Base-by-base conservation (phyloP, 2,329 filamentous ascomycete genomes). In the Phialemoniopsis sp. region DNA sequence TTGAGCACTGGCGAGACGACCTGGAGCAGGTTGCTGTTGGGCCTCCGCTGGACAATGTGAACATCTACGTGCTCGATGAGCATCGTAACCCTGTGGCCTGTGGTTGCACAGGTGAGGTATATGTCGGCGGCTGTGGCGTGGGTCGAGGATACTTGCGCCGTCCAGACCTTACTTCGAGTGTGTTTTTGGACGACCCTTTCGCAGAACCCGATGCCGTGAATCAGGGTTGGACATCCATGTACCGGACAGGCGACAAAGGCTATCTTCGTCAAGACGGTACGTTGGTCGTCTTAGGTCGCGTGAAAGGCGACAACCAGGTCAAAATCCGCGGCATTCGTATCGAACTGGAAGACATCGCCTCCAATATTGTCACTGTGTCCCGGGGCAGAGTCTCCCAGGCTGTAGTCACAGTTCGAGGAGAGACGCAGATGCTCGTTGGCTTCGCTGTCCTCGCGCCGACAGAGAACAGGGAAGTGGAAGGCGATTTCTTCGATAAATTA, bases 251-350 rank as follows among this genome's bases (percentile, higher is more conserved):
- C 5, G 37, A 38, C 21, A 16, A 33, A 8, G 37, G 37, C 13
- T 38, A 28, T 15, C 19, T 38, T 29, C 18, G 21, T 13, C 19
- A n/a, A 5, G 37, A 33, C 15, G 31, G 31, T 2, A 14, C 17
- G 9, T 33, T 29, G 5, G 19, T 34, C 13, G 28, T 29, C 30
- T 31, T 38, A 3, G 37, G 31, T 14, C 37, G 37, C 14, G 29
- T 38, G 14, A 14, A 9, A 3, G 37, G 31, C 3, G 37, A 38
- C 21, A 38, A 30, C 4, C 37, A 38, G 21, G 26, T 38, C 4
- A 38, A 38, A 14, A 28, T 38, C 26, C 37, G 37, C 8, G 37
- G 37, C 15, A 12, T 29, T 30, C 21, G 37, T 10, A n/a, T 38
- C 12, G 31, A 38, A 13, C 31, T 38, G 10, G 18, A 21, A 13